Base-by-base conservation (phyloP, 2,329 filamentous ascomycete genomes). In the Chaetomiaceae sp. region DNA sequence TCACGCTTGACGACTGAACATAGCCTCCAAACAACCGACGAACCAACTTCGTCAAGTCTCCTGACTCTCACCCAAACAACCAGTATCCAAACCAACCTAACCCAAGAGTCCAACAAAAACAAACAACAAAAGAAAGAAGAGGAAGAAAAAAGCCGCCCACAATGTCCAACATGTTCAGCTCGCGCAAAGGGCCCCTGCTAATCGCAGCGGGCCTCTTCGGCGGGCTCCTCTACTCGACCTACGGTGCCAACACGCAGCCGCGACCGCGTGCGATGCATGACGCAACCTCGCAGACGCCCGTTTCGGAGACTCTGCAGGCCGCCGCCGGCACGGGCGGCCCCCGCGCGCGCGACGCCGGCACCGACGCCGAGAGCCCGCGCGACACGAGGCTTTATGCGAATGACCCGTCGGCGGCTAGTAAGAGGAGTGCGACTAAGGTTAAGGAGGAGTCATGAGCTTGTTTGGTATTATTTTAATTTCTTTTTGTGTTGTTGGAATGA, bases 191-290 rank as follows among this genome's bases (percentile, higher is more conserved):
- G 13, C 57, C 59, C 1, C 23, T 59, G 10, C 12, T 51, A 33
- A 39, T 55, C 19, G 51, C 39, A 1, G 44, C 37, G 3, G 55
- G 25, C 38, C 3, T 61, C 41, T 48, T 51, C 34, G 46, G 50
- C 35, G 48, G 55, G 6, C 37, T 60, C 3, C 43, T 50, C 13
- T 61, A 53, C 43, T 37, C 41, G 13, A 61, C 58, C 9, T 51
- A 43, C 12, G 59, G 59, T 30, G 59, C 49, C 13, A 38, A 21
- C 8, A 44, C 51, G 37, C 58, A 61, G 50, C 58, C 59, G n/a
- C 54, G 53, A 16, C 48, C 54, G 20, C 33, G 33, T 7, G 37
- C 30, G 10, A 31, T 37, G 8, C 16, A 35, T 43, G 37, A 46
- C 16, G 37, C 42, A 7, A 4, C 10, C 3, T 19, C 35, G 14